Evolutionary conservation across 805 yeast genomes (phyloP).

Genomic region (Kurtzmaniella cleridarum): DNA sequence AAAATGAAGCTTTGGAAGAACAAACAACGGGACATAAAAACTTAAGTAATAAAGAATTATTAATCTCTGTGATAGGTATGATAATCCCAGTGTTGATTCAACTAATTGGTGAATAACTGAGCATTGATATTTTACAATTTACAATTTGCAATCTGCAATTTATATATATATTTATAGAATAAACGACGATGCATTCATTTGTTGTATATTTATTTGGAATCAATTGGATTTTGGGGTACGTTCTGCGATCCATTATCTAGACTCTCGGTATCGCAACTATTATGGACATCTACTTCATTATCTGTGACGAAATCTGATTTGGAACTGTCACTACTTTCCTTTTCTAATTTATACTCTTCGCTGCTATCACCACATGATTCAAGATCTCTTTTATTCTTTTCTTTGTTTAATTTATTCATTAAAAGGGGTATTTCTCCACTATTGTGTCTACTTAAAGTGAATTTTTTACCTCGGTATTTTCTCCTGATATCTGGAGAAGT

Average conservation of each 20-base stretch:
- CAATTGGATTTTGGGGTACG: too few relatives aligned
- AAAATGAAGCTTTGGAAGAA: constrained; percentile 2
- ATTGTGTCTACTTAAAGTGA: constrained; percentile 2
- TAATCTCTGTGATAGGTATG: constrained; percentile 19
- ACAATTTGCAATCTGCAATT: too few relatives aligned
- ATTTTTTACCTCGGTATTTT: constrained; percentile 4
- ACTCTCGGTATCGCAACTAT: too few relatives aligned
- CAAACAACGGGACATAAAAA: not conserved
- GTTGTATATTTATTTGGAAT: too few relatives aligned
- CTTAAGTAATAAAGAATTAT: constrained; percentile 10
- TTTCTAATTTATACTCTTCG: constrained; percentile 1
- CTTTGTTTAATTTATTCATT: constrained; percentile 1
- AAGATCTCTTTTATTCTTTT: not conserved
- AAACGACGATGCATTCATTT: too few relatives aligned
- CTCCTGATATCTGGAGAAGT: constrained; percentile 22
- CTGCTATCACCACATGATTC: constrained; percentile 4
- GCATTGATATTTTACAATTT: constrained; percentile 8
- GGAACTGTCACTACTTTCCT: not conserved
- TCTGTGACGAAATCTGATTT: constrained; percentile 2
- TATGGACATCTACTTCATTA: too few relatives aligned
- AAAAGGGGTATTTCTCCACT: constrained; percentile 3
- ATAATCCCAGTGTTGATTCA: constrained; percentile 21
- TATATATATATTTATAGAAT: too few relatives aligned
- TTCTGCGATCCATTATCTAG: too few relatives aligned
- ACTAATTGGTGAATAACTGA: constrained; percentile 14